These are phyloP conservation scores for Paratinospora sagittata DNA, from an alignment of 164 flowering plant species.

Conservation along the genomic window DNA sequence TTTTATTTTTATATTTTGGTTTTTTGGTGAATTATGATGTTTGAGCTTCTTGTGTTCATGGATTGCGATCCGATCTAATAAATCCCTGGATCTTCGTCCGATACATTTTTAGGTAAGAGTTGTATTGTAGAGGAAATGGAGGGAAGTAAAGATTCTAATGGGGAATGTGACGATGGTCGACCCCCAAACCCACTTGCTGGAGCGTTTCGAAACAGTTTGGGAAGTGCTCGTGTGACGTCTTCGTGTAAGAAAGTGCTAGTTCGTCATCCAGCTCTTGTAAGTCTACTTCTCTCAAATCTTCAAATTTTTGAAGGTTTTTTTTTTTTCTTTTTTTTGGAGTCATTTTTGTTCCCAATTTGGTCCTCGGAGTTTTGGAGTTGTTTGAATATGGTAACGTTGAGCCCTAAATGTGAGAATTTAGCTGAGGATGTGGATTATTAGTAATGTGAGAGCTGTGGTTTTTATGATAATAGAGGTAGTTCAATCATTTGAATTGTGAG, in stretches of 20 bases:
- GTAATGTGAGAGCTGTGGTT: not conserved
- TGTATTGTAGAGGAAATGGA: constrained; percentile 31
- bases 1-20: too few species aligned
- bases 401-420: not conserved
- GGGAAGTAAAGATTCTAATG: constrained; percentile 25
- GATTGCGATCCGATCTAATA: constrained; percentile 2
- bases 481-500: too few species aligned
- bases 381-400: not conserved
- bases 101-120: not conserved
- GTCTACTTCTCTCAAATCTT: constrained; percentile 5
- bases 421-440: not conserved
- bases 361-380: not conserved
- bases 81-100: not conserved
- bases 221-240: constrained; percentile 16
- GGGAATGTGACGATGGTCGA: constrained; percentile 36
- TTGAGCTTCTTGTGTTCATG: constrained; percentile 4
- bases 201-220: constrained; percentile 30
- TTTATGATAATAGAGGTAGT: too few species aligned
- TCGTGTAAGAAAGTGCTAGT: constrained; percentile 44
- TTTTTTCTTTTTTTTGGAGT: not conserved
- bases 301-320: not conserved
- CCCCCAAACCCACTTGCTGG: constrained; percentile 62
- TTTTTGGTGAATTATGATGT: not conserved
- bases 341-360: not conserved
- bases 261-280: constrained; percentile 63